phyloP scores from a whole-genome alignment of 176 grass and related monocot genomes.

The Triticum turgidum region DNA sequence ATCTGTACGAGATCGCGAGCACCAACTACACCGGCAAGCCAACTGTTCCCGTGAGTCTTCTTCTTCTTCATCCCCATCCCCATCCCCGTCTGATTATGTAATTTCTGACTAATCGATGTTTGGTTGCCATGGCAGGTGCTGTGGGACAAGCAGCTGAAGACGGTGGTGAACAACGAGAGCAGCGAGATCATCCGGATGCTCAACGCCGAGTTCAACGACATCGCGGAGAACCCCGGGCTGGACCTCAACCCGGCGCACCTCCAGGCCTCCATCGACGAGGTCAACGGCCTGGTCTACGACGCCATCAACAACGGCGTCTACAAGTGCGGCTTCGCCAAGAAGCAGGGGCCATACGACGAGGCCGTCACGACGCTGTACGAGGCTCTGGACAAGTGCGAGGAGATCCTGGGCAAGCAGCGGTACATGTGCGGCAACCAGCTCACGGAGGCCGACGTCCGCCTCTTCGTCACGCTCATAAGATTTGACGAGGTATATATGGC shows the following conservation, averaged over 20 bases:
- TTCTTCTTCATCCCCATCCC: no score
- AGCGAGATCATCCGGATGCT: conserved; percentile 94
- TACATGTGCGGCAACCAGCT: conserved; percentile 77
- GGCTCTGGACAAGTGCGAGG: conserved; percentile 81
- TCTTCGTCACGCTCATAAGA: conserved; percentile 96
- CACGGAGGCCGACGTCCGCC: conserved; percentile 79
- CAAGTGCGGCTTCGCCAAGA: conserved; percentile 93
- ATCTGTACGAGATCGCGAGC: conserved; percentile 85
- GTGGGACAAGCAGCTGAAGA: conserved; percentile 90
- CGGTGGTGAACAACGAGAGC: conserved; percentile 96
- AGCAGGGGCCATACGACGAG: conserved; percentile 91
- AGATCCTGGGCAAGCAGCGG: conserved; percentile 74
- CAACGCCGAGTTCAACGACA: conserved; percentile 75
- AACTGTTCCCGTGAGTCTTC: conserved; percentile 64
- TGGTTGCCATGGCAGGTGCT: conserved; percentile 49
- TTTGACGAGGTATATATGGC: conserved; percentile 78
- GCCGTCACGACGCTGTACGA: conserved; percentile 61
- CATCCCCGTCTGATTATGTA: no score
- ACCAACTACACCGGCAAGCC: conserved; percentile 77
- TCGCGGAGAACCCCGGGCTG: conserved; percentile 61
- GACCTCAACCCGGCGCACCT: conserved; percentile 74
- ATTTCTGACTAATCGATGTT: no score
- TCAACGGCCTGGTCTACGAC: conserved; percentile 68
- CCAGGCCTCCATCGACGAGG: conserved; percentile 48
- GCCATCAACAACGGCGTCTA: conserved; percentile 91